These are phyloP conservation scores for Venustampulla echinocandica DNA, from an alignment of 495 filamentous ascomycete species.

Conservation along the genomic window DNA sequence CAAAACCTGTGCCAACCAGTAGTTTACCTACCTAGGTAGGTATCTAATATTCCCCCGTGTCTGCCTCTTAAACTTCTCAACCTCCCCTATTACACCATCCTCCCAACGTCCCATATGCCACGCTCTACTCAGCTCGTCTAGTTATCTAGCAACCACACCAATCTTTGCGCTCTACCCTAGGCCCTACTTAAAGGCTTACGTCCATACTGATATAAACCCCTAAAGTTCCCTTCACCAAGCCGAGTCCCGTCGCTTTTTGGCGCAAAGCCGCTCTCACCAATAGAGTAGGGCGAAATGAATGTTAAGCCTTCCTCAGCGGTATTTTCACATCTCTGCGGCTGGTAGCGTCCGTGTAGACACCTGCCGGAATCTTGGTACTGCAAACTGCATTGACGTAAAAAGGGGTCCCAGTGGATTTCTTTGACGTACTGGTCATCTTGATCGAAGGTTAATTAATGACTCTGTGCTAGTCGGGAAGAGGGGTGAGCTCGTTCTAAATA, in stretches of 20 bases:
- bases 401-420: slow-evolving; percentile 3
- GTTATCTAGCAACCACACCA: slow-evolving; percentile 28
- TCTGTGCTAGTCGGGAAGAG: too few relatives aligned
- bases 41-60: slow-evolving; percentile 20
- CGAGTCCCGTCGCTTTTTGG: slow-evolving; percentile 28
- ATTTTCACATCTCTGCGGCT: slow-evolving; percentile 7
- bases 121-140: slow-evolving; percentile 32
- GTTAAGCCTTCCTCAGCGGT: slow-evolving; percentile 24
- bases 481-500: too few relatives aligned
- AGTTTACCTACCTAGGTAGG: too few relatives aligned
- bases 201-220: slow-evolving; percentile 33
- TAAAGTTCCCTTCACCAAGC: slow-evolving; percentile 17
- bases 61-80: slow-evolving; percentile 34
- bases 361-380: slow-evolving; percentile 7
- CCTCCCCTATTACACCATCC: slow-evolving; percentile 31
- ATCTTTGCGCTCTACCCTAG: slow-evolving; percentile 25
- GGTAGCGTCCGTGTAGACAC: slow-evolving; percentile 19
- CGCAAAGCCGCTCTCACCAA: slow-evolving; percentile 17
- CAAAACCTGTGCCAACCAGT: too few relatives aligned
- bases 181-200: slow-evolving; percentile 32
- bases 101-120: slow-evolving; percentile 34
- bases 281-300: slow-evolving; percentile 19
- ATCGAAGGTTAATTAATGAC: too few relatives aligned
- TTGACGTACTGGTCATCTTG: slow-evolving; percentile 7
- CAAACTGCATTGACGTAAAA: not conserved